phyloP scores from a whole-genome alignment of 495 filamentous ascomycete genomes.

The Entonaema liquescens region DNA sequence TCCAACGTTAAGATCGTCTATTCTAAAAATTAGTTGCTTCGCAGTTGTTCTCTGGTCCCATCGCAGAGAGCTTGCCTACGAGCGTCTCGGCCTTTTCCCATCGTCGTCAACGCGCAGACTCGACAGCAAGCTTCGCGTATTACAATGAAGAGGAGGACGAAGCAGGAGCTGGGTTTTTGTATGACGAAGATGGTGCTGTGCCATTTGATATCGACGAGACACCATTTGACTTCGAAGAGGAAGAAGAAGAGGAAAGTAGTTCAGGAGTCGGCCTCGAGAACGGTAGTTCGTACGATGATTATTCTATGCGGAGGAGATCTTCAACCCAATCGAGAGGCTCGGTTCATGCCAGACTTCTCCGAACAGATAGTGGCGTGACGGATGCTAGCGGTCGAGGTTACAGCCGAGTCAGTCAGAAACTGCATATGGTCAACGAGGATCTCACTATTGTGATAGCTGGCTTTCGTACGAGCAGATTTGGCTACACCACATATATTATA shows the following conservation, averaged over 20 bases:
- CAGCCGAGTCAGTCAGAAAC: conserved; percentile 78
- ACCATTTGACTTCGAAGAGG: conserved; percentile 44
- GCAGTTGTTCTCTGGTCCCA: conserved; percentile 90
- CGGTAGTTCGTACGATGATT: conserved; percentile 48
- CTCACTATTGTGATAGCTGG: conserved; percentile 91
- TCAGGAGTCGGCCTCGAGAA: conserved; percentile 55
- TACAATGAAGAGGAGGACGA: conserved; percentile 73
- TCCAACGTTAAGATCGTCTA: not conserved
- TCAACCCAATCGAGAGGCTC: conserved; percentile 64
- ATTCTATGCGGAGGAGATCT: conserved; percentile 51
- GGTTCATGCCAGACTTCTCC: conserved; percentile 75
- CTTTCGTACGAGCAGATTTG: conserved; percentile 76
- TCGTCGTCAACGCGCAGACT: conserved; percentile 78
- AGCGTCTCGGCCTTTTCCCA: conserved; percentile 89
- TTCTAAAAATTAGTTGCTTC: conserved; percentile 34
- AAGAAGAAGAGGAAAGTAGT: conserved; percentile 46
- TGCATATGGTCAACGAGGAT: conserved; percentile 93
- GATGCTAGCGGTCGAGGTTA: conserved; percentile 66
- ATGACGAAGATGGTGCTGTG: conserved; percentile 27
- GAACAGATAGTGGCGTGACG: conserved; percentile 66
- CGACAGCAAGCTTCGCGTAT: conserved; percentile 88
- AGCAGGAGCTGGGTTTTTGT: conserved; percentile 36
- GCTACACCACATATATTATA: conserved; percentile 71
- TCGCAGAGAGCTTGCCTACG: conserved; percentile 93
- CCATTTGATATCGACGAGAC: conserved; percentile 45